Base-by-base conservation (phyloP, 202 grass and related monocot species). In the Miscanthus sacchariflorus region DNA sequence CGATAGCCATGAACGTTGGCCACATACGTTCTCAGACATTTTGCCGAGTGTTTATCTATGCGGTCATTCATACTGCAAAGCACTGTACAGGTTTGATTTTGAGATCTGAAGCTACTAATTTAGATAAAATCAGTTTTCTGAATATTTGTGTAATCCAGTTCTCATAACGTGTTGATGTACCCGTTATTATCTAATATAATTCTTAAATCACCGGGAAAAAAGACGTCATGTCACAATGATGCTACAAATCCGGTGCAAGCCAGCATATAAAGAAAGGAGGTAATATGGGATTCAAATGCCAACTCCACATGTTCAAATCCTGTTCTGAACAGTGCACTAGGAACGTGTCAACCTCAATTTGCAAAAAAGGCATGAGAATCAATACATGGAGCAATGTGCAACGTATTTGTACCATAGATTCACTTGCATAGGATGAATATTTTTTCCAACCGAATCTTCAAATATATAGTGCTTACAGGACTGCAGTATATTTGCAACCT, bases 301-400 rank as follows among this genome's bases (percentile, higher is more conserved):
- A 82, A 76, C 35, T 65, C 25, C 68, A 80, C 48, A 72, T 12
- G 24, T 19, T 64, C 5, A 33, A 33, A n/a, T 35, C n/a, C n/a
- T 58, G 68, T 54, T 87, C 49, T 67, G 17, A 87, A 56, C 17
- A 12, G 42, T 75, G 52, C 78, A 67, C 12, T 30, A 81, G 19
- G 12, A 84, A 79, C 49, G 15, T 23, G 1, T 64, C 49, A 39
- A 56, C 39, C 38, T 19, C 5, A 82, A 52, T 63, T 56, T 59
- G 70, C 24, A 68, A 48, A 12, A 24, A 23, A 4, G 4, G 18
- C 43, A 73, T 85, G 45, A 81, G 48, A 6, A 64, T 77, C 30
- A 6, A 15, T 72, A 36, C 17, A 83, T 78, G 27, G 25, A 76
- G 43, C 4, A 25, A 45, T 33, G 72, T 30, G 25, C 18, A 74